A percentile compares a stretch with the other conserved stretches of the same genome.
phyloP scores from a whole-genome alignment of 257 asterid species.

The Gentiana dahurica region DNA sequence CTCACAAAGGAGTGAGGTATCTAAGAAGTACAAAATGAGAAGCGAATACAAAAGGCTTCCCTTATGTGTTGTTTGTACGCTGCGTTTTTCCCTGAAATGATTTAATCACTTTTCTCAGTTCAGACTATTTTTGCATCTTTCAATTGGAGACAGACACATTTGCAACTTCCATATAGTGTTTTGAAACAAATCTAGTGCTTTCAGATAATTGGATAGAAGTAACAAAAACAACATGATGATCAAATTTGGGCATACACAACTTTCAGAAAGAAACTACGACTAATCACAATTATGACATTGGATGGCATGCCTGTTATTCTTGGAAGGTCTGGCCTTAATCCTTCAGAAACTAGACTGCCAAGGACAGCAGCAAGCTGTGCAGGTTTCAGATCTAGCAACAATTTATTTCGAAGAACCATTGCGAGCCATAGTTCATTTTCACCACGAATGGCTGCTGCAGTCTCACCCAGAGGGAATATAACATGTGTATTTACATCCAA shows the following conservation, averaged over 20 bases:
- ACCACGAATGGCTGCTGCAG: conserved; percentile 97
- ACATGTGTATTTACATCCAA: conserved; percentile 77
- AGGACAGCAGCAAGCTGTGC: conserved; percentile 96
- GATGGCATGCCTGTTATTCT: conserved; percentile 53
- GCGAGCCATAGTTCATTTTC: conserved; percentile 98
- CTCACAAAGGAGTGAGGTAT: no score
- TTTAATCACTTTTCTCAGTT: no score
- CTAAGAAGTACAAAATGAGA: no score
- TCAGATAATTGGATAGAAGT: background rate
- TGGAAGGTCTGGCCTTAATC: conserved; percentile 85
- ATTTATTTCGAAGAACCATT: conserved; percentile 76
- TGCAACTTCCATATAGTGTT: background rate
- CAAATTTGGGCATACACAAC: background rate
- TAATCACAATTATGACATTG: background rate
- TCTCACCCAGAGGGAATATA: conserved; percentile 93
- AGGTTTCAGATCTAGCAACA: conserved; percentile 76
- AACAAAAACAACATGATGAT: background rate
- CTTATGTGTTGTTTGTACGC: no score
- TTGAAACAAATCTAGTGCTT: background rate
- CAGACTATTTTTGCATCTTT: no score
- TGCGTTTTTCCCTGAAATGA: no score
- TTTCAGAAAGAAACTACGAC: conserved; percentile 3
- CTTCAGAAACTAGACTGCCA: conserved; percentile 89
- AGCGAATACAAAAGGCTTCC: no score
- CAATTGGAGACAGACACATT: background rate